phyloP scores from a whole-genome alignment of 148 eudicot genomes.

The Silene conica region DNA sequence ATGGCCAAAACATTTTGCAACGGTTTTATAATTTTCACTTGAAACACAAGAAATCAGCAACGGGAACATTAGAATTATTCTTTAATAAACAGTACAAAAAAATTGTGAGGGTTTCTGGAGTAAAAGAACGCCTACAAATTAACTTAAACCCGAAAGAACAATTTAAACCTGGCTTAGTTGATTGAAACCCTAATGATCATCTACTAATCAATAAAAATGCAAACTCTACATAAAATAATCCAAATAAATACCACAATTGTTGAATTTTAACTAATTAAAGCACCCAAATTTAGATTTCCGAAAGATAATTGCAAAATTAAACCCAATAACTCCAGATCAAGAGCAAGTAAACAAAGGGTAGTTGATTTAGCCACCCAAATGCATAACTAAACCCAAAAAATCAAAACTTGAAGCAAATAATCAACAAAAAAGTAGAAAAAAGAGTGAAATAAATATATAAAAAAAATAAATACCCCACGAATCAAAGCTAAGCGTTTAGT shows the following conservation, averaged over 20 bases:
- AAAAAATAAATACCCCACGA: conserved; percentile 50
- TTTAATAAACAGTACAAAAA: background rate
- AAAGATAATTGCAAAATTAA: background rate
- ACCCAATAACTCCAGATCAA: conserved; percentile 1
- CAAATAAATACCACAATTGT: background rate
- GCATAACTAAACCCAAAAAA: background rate
- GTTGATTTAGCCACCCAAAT: background rate
- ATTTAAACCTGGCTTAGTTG: no score
- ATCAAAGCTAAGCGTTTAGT: conserved; percentile 65
- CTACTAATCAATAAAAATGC: background rate
- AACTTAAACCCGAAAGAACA: no score
- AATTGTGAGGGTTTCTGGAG: background rate
- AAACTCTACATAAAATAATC: background rate
- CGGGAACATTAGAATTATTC: background rate
- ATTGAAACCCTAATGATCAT: background rate
- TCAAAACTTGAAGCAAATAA: no score
- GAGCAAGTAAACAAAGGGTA: conserved; percentile 4
- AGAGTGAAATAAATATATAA: background rate
- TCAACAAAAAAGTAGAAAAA: no score
- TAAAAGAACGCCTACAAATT: background rate
- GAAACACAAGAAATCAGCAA: background rate
- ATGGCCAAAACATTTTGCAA: background rate
- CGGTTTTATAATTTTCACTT: background rate
- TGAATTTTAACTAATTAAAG: background rate
- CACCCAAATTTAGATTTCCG: background rate